Evolutionary conservation across 139 green algal species (phyloP).

Genomic region (Chlorella sp.): DNA sequence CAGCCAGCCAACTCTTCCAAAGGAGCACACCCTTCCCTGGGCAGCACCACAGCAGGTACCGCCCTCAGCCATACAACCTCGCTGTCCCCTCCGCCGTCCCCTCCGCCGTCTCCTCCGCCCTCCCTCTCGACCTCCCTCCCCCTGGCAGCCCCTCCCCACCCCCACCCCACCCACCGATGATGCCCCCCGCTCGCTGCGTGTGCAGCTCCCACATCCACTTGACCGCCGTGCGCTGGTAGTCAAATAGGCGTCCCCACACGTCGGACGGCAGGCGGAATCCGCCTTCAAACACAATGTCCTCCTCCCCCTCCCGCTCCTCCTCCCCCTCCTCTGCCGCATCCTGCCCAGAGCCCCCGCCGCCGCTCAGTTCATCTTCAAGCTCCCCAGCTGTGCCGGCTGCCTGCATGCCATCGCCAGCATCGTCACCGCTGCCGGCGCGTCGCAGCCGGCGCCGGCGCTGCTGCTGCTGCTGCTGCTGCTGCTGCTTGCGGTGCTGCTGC

Average conservation of each 20-base stretch:
- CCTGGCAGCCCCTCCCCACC: constrained; percentile 31
- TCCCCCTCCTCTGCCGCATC: background rate
- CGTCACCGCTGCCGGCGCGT: background rate
- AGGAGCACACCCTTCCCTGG: background rate
- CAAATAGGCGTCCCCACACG: constrained; percentile 83
- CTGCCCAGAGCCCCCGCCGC: background rate
- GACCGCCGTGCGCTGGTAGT: constrained; percentile 93
- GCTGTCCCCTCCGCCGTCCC: background rate
- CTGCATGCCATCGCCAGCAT: background rate
- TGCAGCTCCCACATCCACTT: constrained; percentile 99
- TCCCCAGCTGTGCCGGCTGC: background rate
- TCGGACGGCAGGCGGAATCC: constrained; percentile 63
- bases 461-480: constrained; percentile 19
- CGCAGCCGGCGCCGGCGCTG: constrained; percentile 23
- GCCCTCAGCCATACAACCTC: background rate
- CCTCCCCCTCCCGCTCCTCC: constrained; percentile 23
- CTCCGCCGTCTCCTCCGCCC: background rate
- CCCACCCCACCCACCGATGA: constrained; percentile 92
- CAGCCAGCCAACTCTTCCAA: background rate
- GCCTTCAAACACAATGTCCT: constrained; percentile 75
- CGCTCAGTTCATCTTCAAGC: background rate
- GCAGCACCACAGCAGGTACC: background rate
- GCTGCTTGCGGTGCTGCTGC: constrained; percentile 10
- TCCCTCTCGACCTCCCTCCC: background rate
- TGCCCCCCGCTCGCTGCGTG: constrained; percentile 89